Evolutionary conservation across 768 basidiomycete genomes (phyloP).

Genomic region (Xerocomellus amylosporus): DNA sequence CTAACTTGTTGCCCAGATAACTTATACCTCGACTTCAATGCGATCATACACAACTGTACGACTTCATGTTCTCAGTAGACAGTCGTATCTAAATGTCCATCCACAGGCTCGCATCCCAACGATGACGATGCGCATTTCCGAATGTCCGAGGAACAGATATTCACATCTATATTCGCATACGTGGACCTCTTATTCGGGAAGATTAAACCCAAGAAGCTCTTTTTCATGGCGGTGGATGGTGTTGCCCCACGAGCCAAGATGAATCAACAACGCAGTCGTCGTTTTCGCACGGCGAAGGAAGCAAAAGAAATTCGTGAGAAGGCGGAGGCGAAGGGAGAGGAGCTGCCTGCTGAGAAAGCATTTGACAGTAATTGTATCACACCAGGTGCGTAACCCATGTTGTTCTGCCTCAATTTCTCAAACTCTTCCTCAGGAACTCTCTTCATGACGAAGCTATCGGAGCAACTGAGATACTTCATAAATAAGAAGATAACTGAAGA

Average conservation of each 20-base stretch:
- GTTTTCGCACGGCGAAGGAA: conserved; percentile 94
- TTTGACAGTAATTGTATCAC: conserved; percentile 99
- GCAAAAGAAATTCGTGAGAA: conserved; percentile 83
- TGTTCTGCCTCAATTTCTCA: not conserved
- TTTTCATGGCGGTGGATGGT: conserved; percentile 99
- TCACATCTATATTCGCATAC: conserved; percentile 94
- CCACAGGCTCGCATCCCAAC: conserved; percentile 86
- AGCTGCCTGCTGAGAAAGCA: conserved; percentile 88
- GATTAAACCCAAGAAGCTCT: conserved; percentile 96
- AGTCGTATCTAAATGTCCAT: not conserved
- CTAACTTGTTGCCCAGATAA: conserved; percentile 54
- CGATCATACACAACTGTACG: conserved; percentile 81
- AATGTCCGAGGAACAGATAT: conserved; percentile 94
- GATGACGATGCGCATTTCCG: conserved; percentile 96
- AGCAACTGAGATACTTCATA: conserved; percentile 91
- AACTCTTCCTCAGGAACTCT: conserved; percentile 61
- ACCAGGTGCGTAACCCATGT: conserved; percentile 61
- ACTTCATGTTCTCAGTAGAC: not conserved
- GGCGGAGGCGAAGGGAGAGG: conserved; percentile 86
- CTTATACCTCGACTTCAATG: conserved; percentile 92
- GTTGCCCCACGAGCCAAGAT: conserved; percentile 98
- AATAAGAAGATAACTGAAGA: conserved; percentile 99
- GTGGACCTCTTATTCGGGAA: conserved; percentile 95
- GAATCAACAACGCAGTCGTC: conserved; percentile 95
- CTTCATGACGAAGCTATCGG: conserved; percentile 93